These are phyloP conservation scores for Ogataea saltuana DNA, from an alignment of 805 yeast species.

Conservation along the genomic window DNA sequence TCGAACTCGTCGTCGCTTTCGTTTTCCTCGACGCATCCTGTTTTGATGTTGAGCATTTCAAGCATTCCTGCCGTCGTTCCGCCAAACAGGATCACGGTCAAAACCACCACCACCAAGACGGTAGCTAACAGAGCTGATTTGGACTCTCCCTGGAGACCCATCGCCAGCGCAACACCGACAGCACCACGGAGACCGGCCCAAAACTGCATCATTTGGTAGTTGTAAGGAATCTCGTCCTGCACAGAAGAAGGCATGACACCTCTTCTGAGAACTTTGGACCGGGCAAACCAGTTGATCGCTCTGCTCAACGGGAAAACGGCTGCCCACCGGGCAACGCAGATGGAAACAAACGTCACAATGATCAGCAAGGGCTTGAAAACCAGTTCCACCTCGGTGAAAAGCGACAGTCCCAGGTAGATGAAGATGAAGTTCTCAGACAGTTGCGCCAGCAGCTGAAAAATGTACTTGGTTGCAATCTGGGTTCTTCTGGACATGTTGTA, in stretches of 20 bases:
- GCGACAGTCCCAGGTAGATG: conserved; percentile 88
- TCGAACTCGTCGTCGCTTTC: conserved; percentile 95
- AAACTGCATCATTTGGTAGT: conserved; percentile 97
- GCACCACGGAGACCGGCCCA: conserved; percentile 99
- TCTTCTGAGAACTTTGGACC: conserved; percentile 54
- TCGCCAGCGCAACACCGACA: conserved; percentile 97
- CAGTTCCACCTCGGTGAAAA: conserved; percentile 93
- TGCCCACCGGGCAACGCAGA: conserved; percentile 94
- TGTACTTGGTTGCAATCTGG: conserved; percentile 93
- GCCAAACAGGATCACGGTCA: conserved; percentile 94
- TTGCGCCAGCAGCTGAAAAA: conserved; percentile 92
- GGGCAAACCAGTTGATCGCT: conserved; percentile 75
- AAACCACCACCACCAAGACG: conserved; percentile 91
- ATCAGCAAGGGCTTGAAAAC: conserved; percentile 93
- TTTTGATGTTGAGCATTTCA: conserved; percentile 87
- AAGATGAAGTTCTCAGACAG: conserved; percentile 95
- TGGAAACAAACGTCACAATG: conserved; percentile 83
- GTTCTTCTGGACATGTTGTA: conserved; percentile 97
- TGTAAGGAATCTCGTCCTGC: conserved; percentile 90
- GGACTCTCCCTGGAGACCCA: conserved; percentile 94
- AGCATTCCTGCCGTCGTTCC: conserved; percentile 99
- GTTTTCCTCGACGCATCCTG: conserved; percentile 83
- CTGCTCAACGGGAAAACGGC: conserved; percentile 94
- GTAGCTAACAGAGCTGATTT: conserved; percentile 89
- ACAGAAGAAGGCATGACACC: conserved; percentile 40